These are phyloP conservation scores for Cantharellus anzutake DNA, from an alignment of 768 basidiomycete genomes.

Conservation along the genomic window DNA sequence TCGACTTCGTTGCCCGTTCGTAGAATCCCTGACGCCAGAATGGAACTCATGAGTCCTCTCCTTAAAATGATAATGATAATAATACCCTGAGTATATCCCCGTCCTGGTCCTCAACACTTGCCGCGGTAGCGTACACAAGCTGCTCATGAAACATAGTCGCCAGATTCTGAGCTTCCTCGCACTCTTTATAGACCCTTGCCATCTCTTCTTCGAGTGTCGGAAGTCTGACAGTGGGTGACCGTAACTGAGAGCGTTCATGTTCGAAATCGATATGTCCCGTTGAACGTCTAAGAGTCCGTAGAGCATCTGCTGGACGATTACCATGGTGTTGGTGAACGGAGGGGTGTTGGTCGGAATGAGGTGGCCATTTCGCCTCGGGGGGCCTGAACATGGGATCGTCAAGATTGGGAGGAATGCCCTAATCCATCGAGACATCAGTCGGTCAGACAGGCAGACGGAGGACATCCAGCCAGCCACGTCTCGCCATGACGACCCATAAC, in stretches of 20 bases:
- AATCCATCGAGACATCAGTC: neutral
- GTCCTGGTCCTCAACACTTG: slow-evolving; percentile 33
- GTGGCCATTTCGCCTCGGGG: slow-evolving; percentile 13
- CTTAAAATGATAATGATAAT: too few relatives aligned
- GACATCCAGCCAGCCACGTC: too few relatives aligned
- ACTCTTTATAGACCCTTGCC: slow-evolving; percentile 64
- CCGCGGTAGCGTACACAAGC: slow-evolving; percentile 46
- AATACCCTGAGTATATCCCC: slow-evolving; percentile 41
- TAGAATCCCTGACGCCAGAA: too few relatives aligned
- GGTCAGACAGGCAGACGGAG: neutral
- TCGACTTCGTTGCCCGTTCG: slow-evolving; percentile 23
- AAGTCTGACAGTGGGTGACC: slow-evolving; percentile 10
- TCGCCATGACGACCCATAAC: neutral
- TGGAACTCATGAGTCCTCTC: too few relatives aligned
- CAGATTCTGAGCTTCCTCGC: slow-evolving; percentile 66
- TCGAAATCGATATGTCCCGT: neutral
- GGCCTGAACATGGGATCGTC: slow-evolving; percentile 70
- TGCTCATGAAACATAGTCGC: slow-evolving; percentile 56
- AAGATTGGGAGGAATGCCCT: slow-evolving; percentile 62
- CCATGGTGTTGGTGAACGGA: neutral
- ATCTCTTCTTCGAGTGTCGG: slow-evolving; percentile 76
- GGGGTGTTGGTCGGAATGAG: neutral
- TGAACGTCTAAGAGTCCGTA: neutral
- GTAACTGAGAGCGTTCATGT: neutral
- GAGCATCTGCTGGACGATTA: neutral